phyloP scores from a whole-genome alignment of 805 yeast genomes.

The Hanseniaspora guilliermondii region DNA sequence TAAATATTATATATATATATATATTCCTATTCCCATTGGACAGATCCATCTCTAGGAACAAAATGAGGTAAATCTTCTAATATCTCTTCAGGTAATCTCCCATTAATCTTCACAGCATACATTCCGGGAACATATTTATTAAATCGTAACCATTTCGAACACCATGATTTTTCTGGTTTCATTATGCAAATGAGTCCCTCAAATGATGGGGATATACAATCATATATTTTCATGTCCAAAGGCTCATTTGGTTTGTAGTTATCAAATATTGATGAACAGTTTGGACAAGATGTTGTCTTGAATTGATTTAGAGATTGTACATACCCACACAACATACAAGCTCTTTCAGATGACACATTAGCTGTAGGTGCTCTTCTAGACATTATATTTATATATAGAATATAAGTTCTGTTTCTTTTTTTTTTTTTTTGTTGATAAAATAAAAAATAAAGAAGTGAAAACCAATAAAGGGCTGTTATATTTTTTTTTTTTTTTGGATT shows the following conservation, averaged over 20 bases:
- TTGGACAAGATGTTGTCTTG: slow-evolving; percentile 83
- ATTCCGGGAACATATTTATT: slow-evolving; percentile 80
- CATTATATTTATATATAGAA: not conserved
- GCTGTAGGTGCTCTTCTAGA: slow-evolving; percentile 6
- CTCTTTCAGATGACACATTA: slow-evolving; percentile 48
- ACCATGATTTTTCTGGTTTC: slow-evolving; percentile 82
- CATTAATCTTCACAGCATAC: slow-evolving; percentile 87
- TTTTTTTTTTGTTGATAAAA: no score
- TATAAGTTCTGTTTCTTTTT: no score
- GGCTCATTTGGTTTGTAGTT: slow-evolving; percentile 25
- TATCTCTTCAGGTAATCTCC: slow-evolving; percentile 80
- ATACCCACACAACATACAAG: slow-evolving; percentile 93
- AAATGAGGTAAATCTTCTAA: slow-evolving; percentile 63
- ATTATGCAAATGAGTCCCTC: slow-evolving; percentile 91
- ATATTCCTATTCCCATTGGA: slow-evolving; percentile 31
- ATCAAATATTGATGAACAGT: slow-evolving; percentile 81
- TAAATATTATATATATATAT: not conserved
- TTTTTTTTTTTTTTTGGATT: no score
- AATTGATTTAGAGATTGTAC: slow-evolving; percentile 73
- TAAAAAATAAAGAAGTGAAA: not conserved
- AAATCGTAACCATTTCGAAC: slow-evolving; percentile 87
- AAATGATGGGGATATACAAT: slow-evolving; percentile 90
- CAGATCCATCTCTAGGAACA: slow-evolving; percentile 88
- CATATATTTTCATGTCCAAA: slow-evolving; percentile 73
- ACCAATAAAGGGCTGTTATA: no score